These are phyloP conservation scores for Aspergillus quadricinctus DNA, from an alignment of 2,329 filamentous ascomycete genomes.

Conservation along the genomic window DNA sequence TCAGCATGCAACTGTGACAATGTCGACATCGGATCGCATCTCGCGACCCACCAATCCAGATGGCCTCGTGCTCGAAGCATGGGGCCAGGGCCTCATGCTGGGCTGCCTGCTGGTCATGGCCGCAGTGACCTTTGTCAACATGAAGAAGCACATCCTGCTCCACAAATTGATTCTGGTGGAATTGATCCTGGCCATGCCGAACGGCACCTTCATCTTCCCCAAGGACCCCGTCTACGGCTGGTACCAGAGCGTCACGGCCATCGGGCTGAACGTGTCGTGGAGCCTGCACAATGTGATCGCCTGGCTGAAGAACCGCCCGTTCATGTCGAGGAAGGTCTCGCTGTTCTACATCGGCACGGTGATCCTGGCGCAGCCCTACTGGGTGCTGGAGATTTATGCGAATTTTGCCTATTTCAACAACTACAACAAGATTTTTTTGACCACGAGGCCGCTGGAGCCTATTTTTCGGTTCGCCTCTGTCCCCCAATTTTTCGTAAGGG, in stretches of 20 bases:
- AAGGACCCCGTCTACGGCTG: slow-evolving; percentile 55
- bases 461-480: slow-evolving; percentile 47
- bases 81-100: slow-evolving; percentile 48
- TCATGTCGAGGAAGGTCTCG: slow-evolving; percentile 49
- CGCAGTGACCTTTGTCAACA: slow-evolving; percentile 47
- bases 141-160: slow-evolving; percentile 44
- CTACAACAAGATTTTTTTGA: slow-evolving; percentile 49
- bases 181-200: slow-evolving; percentile 54
- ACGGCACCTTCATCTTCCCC: slow-evolving; percentile 59
- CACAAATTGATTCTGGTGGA: slow-evolving; percentile 51
- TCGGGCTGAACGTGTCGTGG: slow-evolving; percentile 61
- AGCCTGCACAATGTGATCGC: slow-evolving; percentile 62
- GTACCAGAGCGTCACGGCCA: slow-evolving; percentile 59
- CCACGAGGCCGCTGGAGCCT: slow-evolving; percentile 57
- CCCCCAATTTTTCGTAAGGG: not conserved
- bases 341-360: slow-evolving; percentile 57
- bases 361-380: slow-evolving; percentile 58
- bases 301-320: slow-evolving; percentile 64
- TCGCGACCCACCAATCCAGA: slow-evolving; percentile 25
- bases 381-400: slow-evolving; percentile 61
- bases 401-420: slow-evolving; percentile 63
- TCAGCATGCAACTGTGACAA: slow-evolving; percentile 2
- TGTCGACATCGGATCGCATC: slow-evolving; percentile 11
- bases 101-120: slow-evolving; percentile 48
- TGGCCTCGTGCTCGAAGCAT: slow-evolving; percentile 42